A percentile compares a stretch with the other conserved stretches of the same genome.
phyloP scores from a whole-genome alignment of 1,139 yeast species.

The Blastobotrys indianensis region DNA sequence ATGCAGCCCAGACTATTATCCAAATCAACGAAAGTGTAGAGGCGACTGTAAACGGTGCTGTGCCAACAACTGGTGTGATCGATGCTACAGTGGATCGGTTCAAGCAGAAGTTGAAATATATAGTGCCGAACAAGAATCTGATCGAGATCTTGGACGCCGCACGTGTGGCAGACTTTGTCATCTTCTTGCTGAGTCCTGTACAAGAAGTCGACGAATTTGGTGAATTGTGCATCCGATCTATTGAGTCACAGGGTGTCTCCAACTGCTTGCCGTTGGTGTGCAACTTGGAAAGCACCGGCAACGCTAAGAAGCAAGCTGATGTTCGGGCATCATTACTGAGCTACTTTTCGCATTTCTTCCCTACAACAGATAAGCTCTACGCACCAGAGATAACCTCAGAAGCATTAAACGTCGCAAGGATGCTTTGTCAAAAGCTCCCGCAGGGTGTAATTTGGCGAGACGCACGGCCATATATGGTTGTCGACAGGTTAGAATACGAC shows the following conservation, averaged over 20 bases:
- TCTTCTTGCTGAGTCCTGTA: constrained; percentile 79
- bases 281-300: constrained; percentile 61
- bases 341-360: constrained; percentile 85
- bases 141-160: constrained; percentile 77
- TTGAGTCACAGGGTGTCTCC: constrained; percentile 90
- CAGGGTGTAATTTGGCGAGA: constrained; percentile 89
- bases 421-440: constrained; percentile 80
- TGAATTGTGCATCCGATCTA: constrained; percentile 80
- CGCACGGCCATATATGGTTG: constrained; percentile 76
- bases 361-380: constrained; percentile 71
- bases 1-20: constrained; percentile 52
- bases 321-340: constrained; percentile 76
- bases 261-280: constrained; percentile 75
- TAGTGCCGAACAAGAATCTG: constrained; percentile 70
- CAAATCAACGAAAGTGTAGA: constrained; percentile 30
- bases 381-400: constrained; percentile 66
- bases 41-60: constrained; percentile 22
- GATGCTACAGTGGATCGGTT: constrained; percentile 50
- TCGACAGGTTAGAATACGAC: constrained; percentile 53
- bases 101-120: constrained; percentile 66
- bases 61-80: constrained; percentile 34
- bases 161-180: constrained; percentile 79
- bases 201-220: constrained; percentile 82
- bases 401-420: constrained; percentile 62
- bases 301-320: constrained; percentile 71